Evolutionary conservation across 2,329 filamentous ascomycete genomes (phyloP), one percentile per base, ranked within the genome.

Genomic region (Alternaria sp.): DNA sequence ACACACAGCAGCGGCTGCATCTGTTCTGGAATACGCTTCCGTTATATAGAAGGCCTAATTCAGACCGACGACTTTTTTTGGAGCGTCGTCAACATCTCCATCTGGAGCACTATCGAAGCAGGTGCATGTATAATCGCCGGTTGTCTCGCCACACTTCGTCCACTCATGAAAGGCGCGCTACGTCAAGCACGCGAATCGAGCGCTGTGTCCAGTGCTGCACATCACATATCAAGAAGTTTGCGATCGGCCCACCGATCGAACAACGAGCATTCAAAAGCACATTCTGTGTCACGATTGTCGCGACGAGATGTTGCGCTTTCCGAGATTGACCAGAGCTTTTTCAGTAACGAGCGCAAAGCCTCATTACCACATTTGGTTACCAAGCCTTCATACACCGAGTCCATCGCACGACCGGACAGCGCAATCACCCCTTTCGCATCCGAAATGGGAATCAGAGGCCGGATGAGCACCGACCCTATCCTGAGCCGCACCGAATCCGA

Each of bases 1-100:
- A 73, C 54, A 12, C 27, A 34, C 43, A n/a, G n/a, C 28, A 77
- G 75, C 38, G 89, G 86, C 25, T 86, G 86, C 63, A 78, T 85
- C 61, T 84, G 83, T 54, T 85, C 83, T 2, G 80, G 81, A 16
- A 79, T 85, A n/a, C 81, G 85, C n/a, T 79, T 85, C 54, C 81
- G 80, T n/a, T 81, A 84, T 69, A 71, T 78, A 53, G 69, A 80
- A 57, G 74, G 70, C 61, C 64, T 84, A 30, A 73, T 74, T 1
- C 72, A 82, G 38, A 71, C 71, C 32, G 80, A 83, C 38, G 80
- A 83, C 57, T 83, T 82, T 62, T 77, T 82, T 43, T 82, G 78
- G 64, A 77, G 82, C 58, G 84, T 82, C 2, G 76, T 79, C 50
- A 81, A 83, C 57, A 79, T 83, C 40, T 79, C 80, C 25, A 81